Evolutionary conservation across 139 green algal genomes (phyloP).

Genomic region (Eudorina sp.): DNA sequence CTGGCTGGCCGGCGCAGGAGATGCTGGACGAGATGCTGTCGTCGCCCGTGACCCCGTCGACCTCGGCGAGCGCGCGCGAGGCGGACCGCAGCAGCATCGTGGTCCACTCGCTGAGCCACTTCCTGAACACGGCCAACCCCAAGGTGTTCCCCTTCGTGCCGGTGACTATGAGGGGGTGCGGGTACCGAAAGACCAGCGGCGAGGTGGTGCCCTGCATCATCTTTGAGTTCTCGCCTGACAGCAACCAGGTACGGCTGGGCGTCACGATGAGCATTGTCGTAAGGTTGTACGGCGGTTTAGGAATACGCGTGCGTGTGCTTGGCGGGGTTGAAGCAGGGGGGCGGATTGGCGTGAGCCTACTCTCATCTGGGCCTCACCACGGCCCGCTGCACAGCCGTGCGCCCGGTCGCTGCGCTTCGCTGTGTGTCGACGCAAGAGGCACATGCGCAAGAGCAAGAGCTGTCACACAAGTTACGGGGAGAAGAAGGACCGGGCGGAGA

Average conservation of each 20-base stretch:
- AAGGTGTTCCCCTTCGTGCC: constrained; percentile 45
- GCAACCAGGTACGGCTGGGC: constrained; percentile 19
- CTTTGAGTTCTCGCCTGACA: constrained; percentile 31
- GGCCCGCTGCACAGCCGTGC: too few species aligned
- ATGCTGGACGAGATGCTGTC: constrained; percentile 28
- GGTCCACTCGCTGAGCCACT: constrained; percentile 20
- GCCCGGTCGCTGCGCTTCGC: too few species aligned
- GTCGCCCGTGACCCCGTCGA: background rate
- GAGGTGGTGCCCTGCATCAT: constrained; percentile 37
- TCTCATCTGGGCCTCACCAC: too few species aligned
- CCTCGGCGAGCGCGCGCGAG: background rate
- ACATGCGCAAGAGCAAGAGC: too few species aligned
- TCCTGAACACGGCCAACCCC: constrained; percentile 28
- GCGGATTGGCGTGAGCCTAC: too few species aligned
- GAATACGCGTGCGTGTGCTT: too few species aligned
- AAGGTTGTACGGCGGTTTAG: too few species aligned
- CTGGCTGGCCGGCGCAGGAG: background rate
- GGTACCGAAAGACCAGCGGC: constrained; percentile 24
- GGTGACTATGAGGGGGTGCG: constrained; percentile 22
- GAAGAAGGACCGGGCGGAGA: too few species aligned
- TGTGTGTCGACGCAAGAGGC: too few species aligned
- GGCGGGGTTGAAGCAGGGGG: too few species aligned
- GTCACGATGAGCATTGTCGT: too few species aligned
- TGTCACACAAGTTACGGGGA: too few species aligned
- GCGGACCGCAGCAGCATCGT: background rate